phyloP scores from a whole-genome alignment of 192 early-diverging fungal species.

The Chytriomyces hyalinus region DNA sequence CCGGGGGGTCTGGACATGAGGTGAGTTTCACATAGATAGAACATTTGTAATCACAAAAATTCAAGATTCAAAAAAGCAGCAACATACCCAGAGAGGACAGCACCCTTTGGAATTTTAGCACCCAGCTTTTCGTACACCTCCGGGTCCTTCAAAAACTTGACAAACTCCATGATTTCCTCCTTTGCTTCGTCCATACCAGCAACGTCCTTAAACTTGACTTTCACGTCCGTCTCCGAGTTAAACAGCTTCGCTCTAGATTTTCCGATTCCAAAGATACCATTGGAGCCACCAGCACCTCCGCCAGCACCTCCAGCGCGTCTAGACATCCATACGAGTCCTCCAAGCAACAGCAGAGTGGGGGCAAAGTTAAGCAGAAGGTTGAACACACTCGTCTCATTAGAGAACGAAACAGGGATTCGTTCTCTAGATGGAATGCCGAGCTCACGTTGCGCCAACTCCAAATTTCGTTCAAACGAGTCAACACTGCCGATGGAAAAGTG shows the following conservation, averaged over 20 bases:
- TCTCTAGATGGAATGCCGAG: conserved; percentile 87
- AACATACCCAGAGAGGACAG: conserved; percentile 79
- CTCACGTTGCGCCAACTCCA: conserved; percentile 88
- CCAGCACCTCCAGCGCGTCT: conserved; percentile 73
- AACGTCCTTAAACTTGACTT: conserved; percentile 98
- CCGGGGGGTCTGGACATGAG: conserved; percentile 67
- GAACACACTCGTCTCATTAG: conserved; percentile 75
- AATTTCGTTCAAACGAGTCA: conserved; percentile 91
- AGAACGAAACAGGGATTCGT: conserved; percentile 91
- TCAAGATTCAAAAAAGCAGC: background rate
- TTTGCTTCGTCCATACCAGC: conserved; percentile 99
- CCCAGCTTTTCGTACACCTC: conserved; percentile 88
- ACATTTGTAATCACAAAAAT: background rate
- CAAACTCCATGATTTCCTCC: conserved; percentile 99
- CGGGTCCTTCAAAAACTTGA: conserved; percentile 98
- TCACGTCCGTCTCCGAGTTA: conserved; percentile 95
- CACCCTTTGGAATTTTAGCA: conserved; percentile 98
- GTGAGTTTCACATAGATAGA: conserved; percentile 3
- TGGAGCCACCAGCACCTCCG: conserved; percentile 53
- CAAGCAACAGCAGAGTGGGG: conserved; percentile 89
- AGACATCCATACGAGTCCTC: conserved; percentile 86
- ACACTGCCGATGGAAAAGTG: conserved; percentile 93
- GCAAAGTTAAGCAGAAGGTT: conserved; percentile 87
- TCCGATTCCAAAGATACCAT: conserved; percentile 95
- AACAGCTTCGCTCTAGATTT: conserved; percentile 95